Percentiles rank a stretch among this genome's conserved stretches.
Evolutionary conservation across 208 protist species (phyloP).

Genomic region (Leishmania guyanensis): DNA sequence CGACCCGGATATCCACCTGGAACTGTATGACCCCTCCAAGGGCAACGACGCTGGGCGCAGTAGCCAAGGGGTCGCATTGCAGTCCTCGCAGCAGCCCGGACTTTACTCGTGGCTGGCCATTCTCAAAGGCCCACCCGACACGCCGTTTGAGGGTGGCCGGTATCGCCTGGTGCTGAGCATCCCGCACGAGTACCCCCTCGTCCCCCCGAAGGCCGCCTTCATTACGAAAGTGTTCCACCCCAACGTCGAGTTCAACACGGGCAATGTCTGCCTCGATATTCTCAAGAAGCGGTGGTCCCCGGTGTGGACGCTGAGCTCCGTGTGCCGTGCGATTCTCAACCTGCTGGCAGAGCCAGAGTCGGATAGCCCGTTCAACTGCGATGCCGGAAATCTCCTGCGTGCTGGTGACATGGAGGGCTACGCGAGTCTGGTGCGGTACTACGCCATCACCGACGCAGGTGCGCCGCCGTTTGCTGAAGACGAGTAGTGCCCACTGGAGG

Average conservation of each 20-base stretch:
- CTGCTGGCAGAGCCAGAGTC: conserved; percentile 81
- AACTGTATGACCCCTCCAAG: conserved; percentile 34
- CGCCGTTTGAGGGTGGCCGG: conserved; percentile 73
- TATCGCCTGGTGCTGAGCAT: conserved; percentile 74
- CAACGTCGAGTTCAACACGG: conserved; percentile 88
- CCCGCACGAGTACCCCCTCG: conserved; percentile 88
- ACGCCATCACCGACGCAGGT: conserved; percentile 74
- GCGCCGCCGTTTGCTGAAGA: conserved; percentile 52
- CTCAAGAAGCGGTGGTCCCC: conserved; percentile 89
- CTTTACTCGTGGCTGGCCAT: conserved; percentile 72
- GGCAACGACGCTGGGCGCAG: neutral
- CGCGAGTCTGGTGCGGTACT: conserved; percentile 61
- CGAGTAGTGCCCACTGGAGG: neutral
- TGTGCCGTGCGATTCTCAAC: conserved; percentile 83
- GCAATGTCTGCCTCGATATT: conserved; percentile 92
- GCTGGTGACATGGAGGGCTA: conserved; percentile 73
- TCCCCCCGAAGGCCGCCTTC: conserved; percentile 78
- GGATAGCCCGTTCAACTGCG: conserved; percentile 91
- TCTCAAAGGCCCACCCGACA: conserved; percentile 74
- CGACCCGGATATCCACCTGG: conserved; percentile 57
- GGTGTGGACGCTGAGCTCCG: conserved; percentile 87
- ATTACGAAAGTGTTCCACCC: conserved; percentile 91
- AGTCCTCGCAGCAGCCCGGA: conserved; percentile 2
- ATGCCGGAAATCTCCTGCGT: conserved; percentile 89
- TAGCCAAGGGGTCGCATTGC: no score